These are phyloP conservation scores for Aspergillus carlsbadensis DNA, from an alignment of 495 filamentous ascomycete species.

Conservation along the genomic window DNA sequence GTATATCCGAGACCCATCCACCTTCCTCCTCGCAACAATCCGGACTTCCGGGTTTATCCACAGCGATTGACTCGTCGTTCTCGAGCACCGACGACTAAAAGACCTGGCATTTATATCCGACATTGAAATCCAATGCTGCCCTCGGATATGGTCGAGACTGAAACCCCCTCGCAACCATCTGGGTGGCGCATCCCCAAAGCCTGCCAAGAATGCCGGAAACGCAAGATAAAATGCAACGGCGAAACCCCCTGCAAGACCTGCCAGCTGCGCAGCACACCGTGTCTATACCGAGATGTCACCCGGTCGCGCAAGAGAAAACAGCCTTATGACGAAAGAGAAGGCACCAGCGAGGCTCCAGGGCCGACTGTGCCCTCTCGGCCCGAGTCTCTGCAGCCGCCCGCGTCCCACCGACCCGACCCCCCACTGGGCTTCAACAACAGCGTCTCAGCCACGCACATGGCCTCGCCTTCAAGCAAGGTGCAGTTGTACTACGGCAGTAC, in stretches of 20 bases:
- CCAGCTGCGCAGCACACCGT: constrained; percentile 32
- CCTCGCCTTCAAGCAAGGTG: constrained; percentile 43
- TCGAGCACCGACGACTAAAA: neutral
- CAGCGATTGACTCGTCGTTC: neutral
- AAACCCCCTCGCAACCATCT: constrained; percentile 16
- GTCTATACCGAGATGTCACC: constrained; percentile 40
- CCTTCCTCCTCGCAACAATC: neutral
- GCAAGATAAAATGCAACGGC: constrained; percentile 48
- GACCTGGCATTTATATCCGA: neutral
- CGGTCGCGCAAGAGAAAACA: constrained; percentile 41
- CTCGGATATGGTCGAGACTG: constrained; percentile 29
- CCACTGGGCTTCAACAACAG: constrained; percentile 38
- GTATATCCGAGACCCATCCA: constrained; percentile 7
- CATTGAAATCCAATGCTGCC: neutral
- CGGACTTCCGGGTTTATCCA: neutral
- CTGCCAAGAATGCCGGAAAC: constrained; percentile 43
- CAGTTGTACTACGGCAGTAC: constrained; percentile 49
- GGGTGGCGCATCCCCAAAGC: constrained; percentile 44
- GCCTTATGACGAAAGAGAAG: constrained; percentile 11
- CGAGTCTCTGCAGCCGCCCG: constrained; percentile 13
- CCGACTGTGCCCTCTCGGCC: constrained; percentile 11
- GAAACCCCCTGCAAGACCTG: constrained; percentile 44
- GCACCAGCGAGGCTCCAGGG: neutral
- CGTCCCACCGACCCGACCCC: constrained; percentile 18
- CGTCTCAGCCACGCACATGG: constrained; percentile 45